These are phyloP conservation scores for Phoma herbarum DNA, from an alignment of 2,329 filamentous ascomycete species.

Conservation along the genomic window DNA sequence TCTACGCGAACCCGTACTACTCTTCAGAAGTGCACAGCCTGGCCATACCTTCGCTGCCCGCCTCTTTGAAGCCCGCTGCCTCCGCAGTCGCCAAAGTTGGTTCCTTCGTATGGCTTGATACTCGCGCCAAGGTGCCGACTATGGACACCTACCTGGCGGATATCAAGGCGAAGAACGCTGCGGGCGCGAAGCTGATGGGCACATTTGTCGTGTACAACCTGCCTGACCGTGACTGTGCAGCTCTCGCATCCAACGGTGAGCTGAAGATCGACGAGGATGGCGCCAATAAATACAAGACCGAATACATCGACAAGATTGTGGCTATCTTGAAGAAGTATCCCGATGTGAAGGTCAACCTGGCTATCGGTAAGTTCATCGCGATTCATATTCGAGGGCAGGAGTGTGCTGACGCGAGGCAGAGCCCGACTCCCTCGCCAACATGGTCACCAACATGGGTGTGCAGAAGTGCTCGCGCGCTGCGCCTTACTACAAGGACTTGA, in stretches of 20 bases:
- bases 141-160: constrained; percentile 60
- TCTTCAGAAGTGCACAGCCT: constrained; percentile 61
- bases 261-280: constrained; percentile 64
- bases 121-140: constrained; percentile 58
- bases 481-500: constrained; percentile 63
- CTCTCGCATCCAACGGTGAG: constrained; percentile 70
- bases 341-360: constrained; percentile 60
- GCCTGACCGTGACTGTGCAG: constrained; percentile 70
- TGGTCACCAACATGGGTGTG: constrained; percentile 68
- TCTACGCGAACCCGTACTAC: constrained; percentile 64
- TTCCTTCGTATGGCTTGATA: constrained; percentile 64
- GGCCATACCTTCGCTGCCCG: constrained; percentile 69
- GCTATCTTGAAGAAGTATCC: constrained; percentile 63
- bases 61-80: constrained; percentile 62
- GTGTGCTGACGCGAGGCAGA: constrained; percentile 46
- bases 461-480: constrained; percentile 64
- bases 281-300: constrained; percentile 58
- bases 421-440: constrained; percentile 68
- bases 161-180: constrained; percentile 58
- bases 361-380: constrained; percentile 52
- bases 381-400: neutral
- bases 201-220: constrained; percentile 70
- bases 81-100: constrained; percentile 59
- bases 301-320: constrained; percentile 64
- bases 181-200: constrained; percentile 59